phyloP scores from a whole-genome alignment of 805 yeast genomes.

The Yamadazyma philogaea region DNA sequence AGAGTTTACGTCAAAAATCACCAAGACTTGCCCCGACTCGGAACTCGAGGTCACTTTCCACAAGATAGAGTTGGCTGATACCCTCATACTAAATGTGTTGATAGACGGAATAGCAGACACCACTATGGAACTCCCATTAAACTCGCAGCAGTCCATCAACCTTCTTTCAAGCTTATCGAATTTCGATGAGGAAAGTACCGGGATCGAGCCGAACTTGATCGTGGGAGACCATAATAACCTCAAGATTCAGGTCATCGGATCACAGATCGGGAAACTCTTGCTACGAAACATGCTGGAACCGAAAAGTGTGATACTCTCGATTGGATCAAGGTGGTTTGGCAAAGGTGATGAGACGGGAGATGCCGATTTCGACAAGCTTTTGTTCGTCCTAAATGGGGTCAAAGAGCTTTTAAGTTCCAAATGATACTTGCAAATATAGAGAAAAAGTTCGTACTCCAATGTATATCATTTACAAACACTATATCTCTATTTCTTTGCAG shows the following conservation, averaged over 20 bases:
- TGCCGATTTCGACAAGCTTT: slow-evolving; percentile 45
- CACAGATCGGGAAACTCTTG: slow-evolving; percentile 46
- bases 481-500: slow-evolving; percentile 31
- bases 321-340: slow-evolving; percentile 49
- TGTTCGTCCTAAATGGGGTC: slow-evolving; percentile 39
- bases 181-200: slow-evolving; percentile 19
- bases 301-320: slow-evolving; percentile 41
- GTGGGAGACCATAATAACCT: slow-evolving; percentile 48
- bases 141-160: slow-evolving; percentile 21
- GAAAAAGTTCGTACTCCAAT: neutral
- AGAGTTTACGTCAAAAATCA: slow-evolving; percentile 12
- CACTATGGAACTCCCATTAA: slow-evolving; percentile 43
- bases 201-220: slow-evolving; percentile 45
- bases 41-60: slow-evolving; percentile 21
- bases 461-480: neutral
- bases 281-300: slow-evolving; percentile 27
- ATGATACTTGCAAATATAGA: neutral
- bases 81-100: slow-evolving; percentile 36
- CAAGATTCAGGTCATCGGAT: slow-evolving; percentile 47
- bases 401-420: slow-evolving; percentile 13
- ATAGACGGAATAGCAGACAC: slow-evolving; percentile 49
- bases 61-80: slow-evolving; percentile 36
- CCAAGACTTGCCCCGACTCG: slow-evolving; percentile 7
- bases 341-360: slow-evolving; percentile 23
- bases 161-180: slow-evolving; percentile 15